These are phyloP conservation scores for Hanseniaspora uvarum DNA, from an alignment of 1,139 yeast species.

Conservation along the genomic window DNA sequence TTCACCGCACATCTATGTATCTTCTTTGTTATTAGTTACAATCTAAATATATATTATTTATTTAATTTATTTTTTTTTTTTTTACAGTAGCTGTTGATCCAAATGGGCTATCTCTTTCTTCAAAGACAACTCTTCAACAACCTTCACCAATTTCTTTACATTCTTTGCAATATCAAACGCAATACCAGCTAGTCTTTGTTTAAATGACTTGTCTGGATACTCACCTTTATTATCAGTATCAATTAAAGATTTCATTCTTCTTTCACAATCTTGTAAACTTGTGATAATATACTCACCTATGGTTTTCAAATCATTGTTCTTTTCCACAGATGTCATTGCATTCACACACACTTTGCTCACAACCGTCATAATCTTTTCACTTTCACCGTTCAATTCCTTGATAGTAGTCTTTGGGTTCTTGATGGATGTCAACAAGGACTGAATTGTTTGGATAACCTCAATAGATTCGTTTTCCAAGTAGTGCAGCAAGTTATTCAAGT, in stretches of 20 bases:
- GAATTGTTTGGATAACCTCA: constrained; percentile 82
- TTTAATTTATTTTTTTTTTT: background rate
- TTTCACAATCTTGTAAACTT: constrained; percentile 73
- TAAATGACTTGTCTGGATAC: constrained; percentile 75
- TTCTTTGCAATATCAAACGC: constrained; percentile 94
- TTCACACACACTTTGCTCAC: constrained; percentile 86
- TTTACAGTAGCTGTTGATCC: constrained; percentile 29
- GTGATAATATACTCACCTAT: constrained; percentile 88
- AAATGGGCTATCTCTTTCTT: constrained; percentile 56
- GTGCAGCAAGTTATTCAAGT: constrained; percentile 63
- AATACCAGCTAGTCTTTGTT: constrained; percentile 85
- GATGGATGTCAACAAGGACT: constrained; percentile 63
- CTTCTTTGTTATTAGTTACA: background rate
- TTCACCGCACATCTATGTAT: no score
- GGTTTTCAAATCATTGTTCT: constrained; percentile 67
- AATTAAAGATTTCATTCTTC: constrained; percentile 57
- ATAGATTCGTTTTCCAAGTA: constrained; percentile 91
- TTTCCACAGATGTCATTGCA: constrained; percentile 74
- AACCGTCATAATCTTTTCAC: constrained; percentile 62
- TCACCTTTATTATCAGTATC: constrained; percentile 42
- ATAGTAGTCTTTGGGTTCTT: constrained; percentile 68
- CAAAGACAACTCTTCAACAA: constrained; percentile 87
- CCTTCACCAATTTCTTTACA: constrained; percentile 87
- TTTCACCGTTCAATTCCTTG: constrained; percentile 61
- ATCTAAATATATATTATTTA: background rate